Base-by-base conservation (phyloP, 495 filamentous ascomycete species). In the Aspergillus coremiiformis region DNA sequence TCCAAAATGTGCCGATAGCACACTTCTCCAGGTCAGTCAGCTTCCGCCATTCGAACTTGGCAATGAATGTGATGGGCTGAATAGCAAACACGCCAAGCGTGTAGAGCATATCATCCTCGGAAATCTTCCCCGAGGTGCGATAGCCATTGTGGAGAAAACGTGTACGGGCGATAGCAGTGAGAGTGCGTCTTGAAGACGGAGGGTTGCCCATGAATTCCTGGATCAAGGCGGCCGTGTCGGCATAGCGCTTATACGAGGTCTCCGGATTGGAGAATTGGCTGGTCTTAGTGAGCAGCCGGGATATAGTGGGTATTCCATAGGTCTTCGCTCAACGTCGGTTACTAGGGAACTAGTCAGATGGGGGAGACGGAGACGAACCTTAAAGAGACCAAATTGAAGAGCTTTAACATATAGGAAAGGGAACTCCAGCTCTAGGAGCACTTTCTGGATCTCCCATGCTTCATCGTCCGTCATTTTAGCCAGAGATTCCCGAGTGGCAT, bases 131-230 rank as follows among this genome's bases (percentile, higher is more conserved):
- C 1, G 74, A 65, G 29, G 75, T 68, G 11, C 72, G 68, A 62
- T 86, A 86, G n/a, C 66, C 63, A 42, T 68, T 70, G 56, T 88
- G 85, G 17, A 89, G 69, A 58, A 72, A 87, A 58, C 85, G 84
- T 62, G 84, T 86, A 39, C 84, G 78, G 4, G 78, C 78, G 27
- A 87, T 70, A 15, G 78, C 77, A 33, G 64, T 64, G 15, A 69
- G 66, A 7, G 77, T 62, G 8, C 83, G 72, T 6, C 68, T 63
- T 0, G 75, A 74, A 10, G 69, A 65, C 0, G 84, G 83, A 11
- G 67, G 48, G 30, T 73, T 56, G 12, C 64, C 67, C 14, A 73
- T 57, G 49, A 83, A 73, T 61, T 87, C 83, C 23, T 69, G 70
- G 22, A 87, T 72, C 3, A 87, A 63, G 21, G 78, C 66, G 21